Base-by-base conservation (phyloP, 2,329 filamentous ascomycete genomes). In the Xylaria sp. region DNA sequence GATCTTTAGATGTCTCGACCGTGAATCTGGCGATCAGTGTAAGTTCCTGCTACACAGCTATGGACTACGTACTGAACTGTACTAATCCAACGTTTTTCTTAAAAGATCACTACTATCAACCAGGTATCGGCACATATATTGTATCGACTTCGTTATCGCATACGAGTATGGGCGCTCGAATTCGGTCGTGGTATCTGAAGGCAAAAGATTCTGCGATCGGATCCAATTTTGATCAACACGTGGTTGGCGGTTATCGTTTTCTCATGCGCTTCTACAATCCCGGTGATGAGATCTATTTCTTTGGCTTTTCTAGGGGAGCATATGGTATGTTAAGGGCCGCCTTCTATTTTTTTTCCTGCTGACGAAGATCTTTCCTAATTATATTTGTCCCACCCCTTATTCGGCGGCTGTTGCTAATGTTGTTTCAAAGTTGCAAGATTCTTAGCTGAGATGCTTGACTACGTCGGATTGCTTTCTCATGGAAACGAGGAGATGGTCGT, bases 401-500 rank as follows among this genome's bases (percentile, higher is more conserved):
- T 7, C 15, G 10, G 15, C 18, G 15, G 54, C 32, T 10, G 28
- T 62, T 52, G 20, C 63, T 68, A 51, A 72, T 41, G 12, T 64
- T 50, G 32, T 46, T 23, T 28, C 32, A 46, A 41, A 72, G 91
- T 92, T 52, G 91, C 91, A 0, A 88, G 91, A 2, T 93, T 93
- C 75, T 81, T 94, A 0, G 92, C 93, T 0, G 92, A 96, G 76
- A 95, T 95, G 93, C 85, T 96, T 7, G 92, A 96, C 75, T 90
- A 92, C 73, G 90, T 96, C 64, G 93, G 94, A 1, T 84, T 97
- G 0, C 84, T 97, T 15, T 91, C 90, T 13, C 90, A 92, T 61
- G 93, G 93, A 12, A 97, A 97, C 74, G 92, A 97, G 76, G 93
- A 96, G 74, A 91, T 96, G 89, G 89, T 93, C 61, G 85, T 87